Base-by-base conservation (phyloP, 768 basidiomycete genomes). In the Tremella yokohamensis region DNA sequence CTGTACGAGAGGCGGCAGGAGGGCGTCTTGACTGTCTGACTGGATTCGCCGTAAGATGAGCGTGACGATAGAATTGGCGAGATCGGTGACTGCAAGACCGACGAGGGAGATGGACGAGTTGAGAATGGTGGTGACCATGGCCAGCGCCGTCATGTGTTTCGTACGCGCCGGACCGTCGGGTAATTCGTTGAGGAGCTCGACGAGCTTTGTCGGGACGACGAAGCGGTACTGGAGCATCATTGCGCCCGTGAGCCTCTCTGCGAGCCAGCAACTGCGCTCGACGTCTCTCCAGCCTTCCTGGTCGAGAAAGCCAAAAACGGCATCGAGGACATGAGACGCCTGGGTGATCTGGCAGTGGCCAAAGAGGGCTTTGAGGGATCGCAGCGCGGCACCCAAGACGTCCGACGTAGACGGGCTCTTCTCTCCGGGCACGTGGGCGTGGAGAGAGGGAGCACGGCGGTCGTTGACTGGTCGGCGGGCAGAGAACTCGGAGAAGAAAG, bases 151-250 rank as follows among this genome's bases (percentile, higher is more conserved):
- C 49, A 77, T 80, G 49, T 87, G 87, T 44, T 70, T 66, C 0
- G 55, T 19, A 3, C 62, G 62, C 0, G 67, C 53, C 11, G 29
- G 16, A 4, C 65, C 25, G 48, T 72, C 66, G 8, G 63, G 49
- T 54, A 85, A 78, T 60, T 83, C 81, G 19, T 85, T 80, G 3
- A 96, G 81, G 22, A 83, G 82, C 68, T 93, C 90, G 12, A 94
- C 84, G 2, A 94, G 79, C 71, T 85, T 83, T 1, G 89, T 88
- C 2, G 92, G 89, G 7, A 96, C 84, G 22, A 87, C 87, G 68
- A 89, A 94, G 22, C 93, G 87, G 76, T 93, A 93, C 72, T 93
- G 93, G 63, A 93, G 90, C 70, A 88, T 89, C 4, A 88, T 83
- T 88, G 89, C 93, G 66, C 89, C 86, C n/a, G 85, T 84, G 4